A percentile compares a stretch with the other conserved stretches of the same genome.
These are phyloP conservation scores for Ophiosphaerella narmari DNA, from an alignment of 2,329 filamentous ascomycete species.

Conservation along the genomic window DNA sequence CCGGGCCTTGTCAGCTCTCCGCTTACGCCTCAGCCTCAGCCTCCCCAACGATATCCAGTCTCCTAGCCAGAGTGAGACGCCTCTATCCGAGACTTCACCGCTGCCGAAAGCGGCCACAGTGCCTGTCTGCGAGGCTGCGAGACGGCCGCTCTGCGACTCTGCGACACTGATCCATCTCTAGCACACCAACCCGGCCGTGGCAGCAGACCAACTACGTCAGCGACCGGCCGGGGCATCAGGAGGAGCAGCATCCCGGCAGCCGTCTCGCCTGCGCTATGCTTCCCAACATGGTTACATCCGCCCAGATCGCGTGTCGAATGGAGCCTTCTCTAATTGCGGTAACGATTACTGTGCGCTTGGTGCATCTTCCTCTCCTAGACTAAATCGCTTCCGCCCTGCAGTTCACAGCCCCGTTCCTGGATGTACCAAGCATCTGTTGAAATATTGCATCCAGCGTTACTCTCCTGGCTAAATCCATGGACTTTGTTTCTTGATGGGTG, in stretches of 20 bases:
- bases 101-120: background rate
- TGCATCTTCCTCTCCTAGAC: background rate
- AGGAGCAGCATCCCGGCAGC: constrained; percentile 1
- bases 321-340: constrained; percentile 1
- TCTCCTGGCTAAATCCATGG: too few relatives aligned
- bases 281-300: constrained; percentile 2
- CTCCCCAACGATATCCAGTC: constrained; percentile 17
- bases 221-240: background rate
- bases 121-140: too few relatives aligned
- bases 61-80: background rate
- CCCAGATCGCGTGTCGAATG: background rate
- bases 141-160: too few relatives aligned
- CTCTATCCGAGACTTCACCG: constrained; percentile 5
- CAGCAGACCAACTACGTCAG: constrained; percentile 9
- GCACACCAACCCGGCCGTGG: too few relatives aligned
- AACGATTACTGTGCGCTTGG: background rate
- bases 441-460: too few relatives aligned
- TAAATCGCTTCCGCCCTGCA: too few relatives aligned
- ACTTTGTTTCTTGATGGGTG: too few relatives aligned
- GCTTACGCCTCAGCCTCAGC: constrained; percentile 28
- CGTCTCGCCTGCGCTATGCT: constrained; percentile 1
- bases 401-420: too few relatives aligned
- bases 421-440: too few relatives aligned
- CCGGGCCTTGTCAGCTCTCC: constrained; percentile 18
- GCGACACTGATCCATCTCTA: too few relatives aligned